Evolutionary conservation across 768 basidiomycete species (phyloP).

Genomic region (Lactarius quietus): DNA sequence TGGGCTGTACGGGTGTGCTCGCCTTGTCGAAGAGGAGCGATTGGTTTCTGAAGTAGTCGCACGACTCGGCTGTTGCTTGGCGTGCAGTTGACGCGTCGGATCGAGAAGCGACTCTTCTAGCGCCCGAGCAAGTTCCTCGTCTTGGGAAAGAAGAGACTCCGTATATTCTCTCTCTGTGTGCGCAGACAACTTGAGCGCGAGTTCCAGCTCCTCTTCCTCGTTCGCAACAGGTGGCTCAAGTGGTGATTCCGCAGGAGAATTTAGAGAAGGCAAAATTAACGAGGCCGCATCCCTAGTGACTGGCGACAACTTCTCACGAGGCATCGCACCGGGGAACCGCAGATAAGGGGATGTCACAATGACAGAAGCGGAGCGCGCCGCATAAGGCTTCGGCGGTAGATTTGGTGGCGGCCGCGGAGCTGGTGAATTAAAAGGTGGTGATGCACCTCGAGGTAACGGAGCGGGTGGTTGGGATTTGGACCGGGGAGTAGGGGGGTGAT

Average conservation of each 20-base stretch:
- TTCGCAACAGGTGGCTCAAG: slow-evolving; percentile 3
- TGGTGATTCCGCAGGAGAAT: slow-evolving; percentile 26
- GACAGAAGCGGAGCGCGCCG: slow-evolving; percentile 2
- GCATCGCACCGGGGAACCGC: background rate
- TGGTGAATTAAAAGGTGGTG: background rate
- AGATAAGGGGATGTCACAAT: background rate
- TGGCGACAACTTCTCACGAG: background rate
- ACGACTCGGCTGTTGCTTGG: background rate
- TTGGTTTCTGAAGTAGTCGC: background rate
- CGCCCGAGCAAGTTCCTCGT: slow-evolving; percentile 17
- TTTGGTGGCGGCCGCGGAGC: slow-evolving; percentile 1
- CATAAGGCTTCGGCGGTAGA: slow-evolving; percentile 6
- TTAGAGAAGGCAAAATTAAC: background rate
- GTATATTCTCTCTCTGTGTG: background rate
- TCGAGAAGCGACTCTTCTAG: slow-evolving; percentile 14
- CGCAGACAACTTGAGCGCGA: slow-evolving; percentile 57
- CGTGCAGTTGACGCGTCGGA: background rate
- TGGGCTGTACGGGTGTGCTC: background rate
- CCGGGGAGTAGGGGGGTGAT: background rate
- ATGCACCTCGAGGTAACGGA: background rate
- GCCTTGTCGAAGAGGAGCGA: background rate
- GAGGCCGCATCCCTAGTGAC: background rate
- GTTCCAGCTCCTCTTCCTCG: slow-evolving; percentile 66
- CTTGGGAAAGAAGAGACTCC: slow-evolving; percentile 12
- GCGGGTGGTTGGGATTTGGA: slow-evolving; percentile 12